phyloP scores from a whole-genome alignment of 2,329 filamentous ascomycete genomes.

The Fusarium nurragi region DNA sequence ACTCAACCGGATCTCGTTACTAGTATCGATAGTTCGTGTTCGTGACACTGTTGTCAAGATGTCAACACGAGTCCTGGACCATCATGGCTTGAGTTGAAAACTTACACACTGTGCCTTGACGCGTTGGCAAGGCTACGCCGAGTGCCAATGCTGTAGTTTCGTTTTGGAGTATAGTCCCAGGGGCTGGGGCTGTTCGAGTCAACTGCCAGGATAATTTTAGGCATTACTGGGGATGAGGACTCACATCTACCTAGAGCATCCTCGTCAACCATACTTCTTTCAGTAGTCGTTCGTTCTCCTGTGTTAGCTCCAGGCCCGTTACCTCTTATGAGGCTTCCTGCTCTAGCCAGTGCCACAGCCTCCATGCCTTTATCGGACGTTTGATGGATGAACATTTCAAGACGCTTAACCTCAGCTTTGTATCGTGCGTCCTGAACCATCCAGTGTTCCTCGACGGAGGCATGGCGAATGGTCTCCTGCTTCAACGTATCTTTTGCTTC shows the following conservation, averaged over 20 bases:
- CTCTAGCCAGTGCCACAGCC: conserved; percentile 56
- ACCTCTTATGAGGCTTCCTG: conserved; percentile 50
- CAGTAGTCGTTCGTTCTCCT: background rate
- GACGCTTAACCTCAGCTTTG: conserved; percentile 47
- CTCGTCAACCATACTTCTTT: background rate
- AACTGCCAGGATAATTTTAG: background rate
- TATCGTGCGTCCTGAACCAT: conserved; percentile 37
- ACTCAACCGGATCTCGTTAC: conserved; percentile 50
- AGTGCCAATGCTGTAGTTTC: background rate
- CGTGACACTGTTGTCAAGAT: conserved; percentile 27
- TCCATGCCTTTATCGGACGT: conserved; percentile 56
- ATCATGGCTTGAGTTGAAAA: background rate
- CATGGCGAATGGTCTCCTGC: conserved; percentile 51
- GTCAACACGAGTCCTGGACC: background rate
- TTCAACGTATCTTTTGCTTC: conserved; percentile 48
- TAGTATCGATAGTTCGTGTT: conserved; percentile 32
- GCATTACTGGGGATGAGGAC: background rate
- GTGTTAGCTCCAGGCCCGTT: background rate
- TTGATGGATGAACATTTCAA: conserved; percentile 47
- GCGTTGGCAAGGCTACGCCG: background rate
- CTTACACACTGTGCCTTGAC: conserved; percentile 32
- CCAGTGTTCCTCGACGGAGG: conserved; percentile 35
- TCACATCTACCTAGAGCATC: background rate
- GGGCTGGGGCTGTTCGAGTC: conserved; percentile 9
- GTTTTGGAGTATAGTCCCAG: background rate